Conservation (phyloP, 805 yeast genomes). For the Starmerella powellii region DNA sequence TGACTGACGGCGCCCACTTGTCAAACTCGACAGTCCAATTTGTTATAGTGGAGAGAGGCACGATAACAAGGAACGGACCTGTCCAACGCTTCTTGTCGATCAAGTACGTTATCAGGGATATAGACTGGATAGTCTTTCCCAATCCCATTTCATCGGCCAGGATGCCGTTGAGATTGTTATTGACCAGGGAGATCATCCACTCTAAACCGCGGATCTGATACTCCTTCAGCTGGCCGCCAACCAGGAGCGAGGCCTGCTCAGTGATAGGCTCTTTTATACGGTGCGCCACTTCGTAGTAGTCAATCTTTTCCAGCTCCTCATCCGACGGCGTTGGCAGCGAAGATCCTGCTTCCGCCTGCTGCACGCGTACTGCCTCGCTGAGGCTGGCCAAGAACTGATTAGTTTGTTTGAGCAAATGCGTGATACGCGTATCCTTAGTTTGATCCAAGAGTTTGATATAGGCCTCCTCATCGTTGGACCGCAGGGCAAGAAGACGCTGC, state of each 20-base stretch:
- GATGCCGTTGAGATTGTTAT: constrained; percentile 89
- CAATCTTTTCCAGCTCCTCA: constrained; percentile 43
- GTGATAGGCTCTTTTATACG: constrained; percentile 66
- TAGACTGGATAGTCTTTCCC: constrained; percentile 92
- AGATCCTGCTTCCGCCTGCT: constrained; percentile 39
- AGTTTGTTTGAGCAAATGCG: constrained; percentile 84
- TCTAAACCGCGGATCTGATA: constrained; percentile 89
- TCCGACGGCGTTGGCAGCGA: constrained; percentile 15
- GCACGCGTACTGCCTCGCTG: constrained; percentile 80
- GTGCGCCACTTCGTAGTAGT: constrained; percentile 90
- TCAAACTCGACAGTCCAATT: constrained; percentile 95
- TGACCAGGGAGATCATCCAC: constrained; percentile 95
- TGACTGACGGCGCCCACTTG: constrained; percentile 88
- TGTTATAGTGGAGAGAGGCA: constrained; percentile 84
- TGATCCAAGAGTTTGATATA: constrained; percentile 88
- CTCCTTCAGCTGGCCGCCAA: constrained; percentile 88
- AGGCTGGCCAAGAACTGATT: constrained; percentile 81
- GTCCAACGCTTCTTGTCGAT: constrained; percentile 60
- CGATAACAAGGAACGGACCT: constrained; percentile 88
- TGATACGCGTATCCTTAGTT: constrained; percentile 94
- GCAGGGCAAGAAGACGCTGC: constrained; percentile 93
- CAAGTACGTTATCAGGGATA: constrained; percentile 73
- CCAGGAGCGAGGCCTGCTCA: constrained; percentile 67
- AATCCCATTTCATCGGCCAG: constrained; percentile 98
- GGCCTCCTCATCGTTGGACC: constrained; percentile 95